Evolutionary conservation across 2,329 filamentous ascomycete genomes (phyloP), one percentile per base, ranked within the genome.

Genomic region (Chrysoporthe austroafricana): DNA sequence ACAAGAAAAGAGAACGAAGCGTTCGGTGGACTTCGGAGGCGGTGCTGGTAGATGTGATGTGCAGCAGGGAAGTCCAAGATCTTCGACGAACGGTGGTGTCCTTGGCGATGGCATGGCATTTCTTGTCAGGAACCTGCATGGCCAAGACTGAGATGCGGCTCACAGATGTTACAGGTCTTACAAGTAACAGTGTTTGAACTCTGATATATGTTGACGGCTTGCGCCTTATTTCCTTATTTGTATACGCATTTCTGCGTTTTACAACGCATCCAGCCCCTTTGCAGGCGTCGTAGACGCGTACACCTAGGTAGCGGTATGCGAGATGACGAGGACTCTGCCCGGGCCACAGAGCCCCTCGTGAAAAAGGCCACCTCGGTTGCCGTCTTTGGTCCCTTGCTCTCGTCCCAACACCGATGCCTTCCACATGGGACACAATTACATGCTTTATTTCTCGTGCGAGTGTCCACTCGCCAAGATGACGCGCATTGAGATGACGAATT

Each of bases 321-420:
- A 48, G 59, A 46, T 61, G 59, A 61, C 59, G 59, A 61, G 59
- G 59, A 39, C 59, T 48, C 16, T 46, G 42, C 43, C 59, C 21
- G 54, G 54, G 8, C 54, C 54, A 57, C 32, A 57, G 34, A 36
- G 32, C 54, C 54, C 18, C 54, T 36, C 34, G 16, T 16, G 50
- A 32, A 13, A n/a, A 18, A 34, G 14, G 18, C 18, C 54, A 57
- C 14, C 54, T 57, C 16, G 54, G 54, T 16, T 57, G 54, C 54
- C 54, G 18, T 57, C 54, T 57, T 57, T 57, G 34, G 54, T 8
- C 34, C 32, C 34, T 57, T 18, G 32, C 4, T 26, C 52, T 56
- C 13, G 36, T 3, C 11, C 13, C 32, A 56, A 56, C 4, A 9
- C 52, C 52, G 52, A 18, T 57, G 54, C 54, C 54, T 57, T 57